Evolutionary conservation across 441 rosid genomes (phyloP).

Genomic region (Gossypium lobatum): DNA sequence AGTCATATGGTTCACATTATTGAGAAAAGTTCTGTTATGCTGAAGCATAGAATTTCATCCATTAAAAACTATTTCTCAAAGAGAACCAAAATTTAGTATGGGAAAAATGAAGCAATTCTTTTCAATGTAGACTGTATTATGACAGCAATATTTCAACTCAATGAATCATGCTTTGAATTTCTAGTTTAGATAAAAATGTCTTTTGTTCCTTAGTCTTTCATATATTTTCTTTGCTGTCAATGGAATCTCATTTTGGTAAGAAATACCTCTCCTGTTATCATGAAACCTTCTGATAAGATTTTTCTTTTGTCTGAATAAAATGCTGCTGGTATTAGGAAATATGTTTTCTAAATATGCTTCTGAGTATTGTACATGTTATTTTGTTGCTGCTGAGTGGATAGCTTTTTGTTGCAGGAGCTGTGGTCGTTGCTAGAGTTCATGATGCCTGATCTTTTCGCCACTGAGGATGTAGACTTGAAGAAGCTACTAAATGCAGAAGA

Average conservation of each 20-base stretch:
- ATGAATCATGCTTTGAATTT: background rate
- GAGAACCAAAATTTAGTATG: background rate
- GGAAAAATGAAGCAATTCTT: background rate
- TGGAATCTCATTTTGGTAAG: background rate
- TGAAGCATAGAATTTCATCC: slow-evolving; percentile 1
- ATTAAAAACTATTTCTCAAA: background rate
- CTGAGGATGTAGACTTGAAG: slow-evolving; percentile 87
- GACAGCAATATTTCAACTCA: background rate
- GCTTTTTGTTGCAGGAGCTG: slow-evolving; percentile 30
- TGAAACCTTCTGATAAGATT: background rate
- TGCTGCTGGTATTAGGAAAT: background rate
- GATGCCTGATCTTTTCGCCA: slow-evolving; percentile 92
- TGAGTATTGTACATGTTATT: slow-evolving; percentile 4
- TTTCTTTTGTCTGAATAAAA: background rate
- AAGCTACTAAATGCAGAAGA: slow-evolving; percentile 81
- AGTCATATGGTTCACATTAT: background rate
- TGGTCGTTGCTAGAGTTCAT: slow-evolving; percentile 95
- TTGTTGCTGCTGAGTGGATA: background rate
- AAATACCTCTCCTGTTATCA: background rate
- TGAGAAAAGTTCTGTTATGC: background rate
- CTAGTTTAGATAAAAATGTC: background rate
- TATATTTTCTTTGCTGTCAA: background rate
- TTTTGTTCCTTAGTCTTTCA: background rate
- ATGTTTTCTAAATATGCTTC: background rate
- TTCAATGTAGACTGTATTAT: background rate